Evolutionary conservation across 306 rosid genomes (phyloP), one percentile per base, ranked within the genome.

Genomic region (Malus sieversii): DNA sequence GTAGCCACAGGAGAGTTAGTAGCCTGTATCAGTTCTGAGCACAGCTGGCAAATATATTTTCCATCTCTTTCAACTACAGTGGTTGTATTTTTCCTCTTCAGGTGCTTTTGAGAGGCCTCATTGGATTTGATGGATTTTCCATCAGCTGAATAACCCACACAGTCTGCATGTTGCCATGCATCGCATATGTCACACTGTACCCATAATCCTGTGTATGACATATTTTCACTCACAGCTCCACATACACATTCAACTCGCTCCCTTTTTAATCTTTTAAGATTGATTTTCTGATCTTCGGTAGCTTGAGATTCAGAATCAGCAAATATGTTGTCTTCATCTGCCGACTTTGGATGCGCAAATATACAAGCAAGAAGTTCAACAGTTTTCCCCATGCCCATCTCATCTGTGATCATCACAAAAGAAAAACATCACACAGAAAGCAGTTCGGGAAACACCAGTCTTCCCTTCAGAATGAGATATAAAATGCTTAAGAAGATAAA

Each of bases 111-210:
- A 71, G 74, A 71, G 67, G 70, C 71, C 73, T 80, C 79, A 2
- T 18, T 84, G 40, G 90, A 86, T 85, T 82, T 88, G 72, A 80
- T 52, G 68, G 83, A 18, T 81, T 89, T 86, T 72, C 92, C 92
- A 81, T 83, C 82, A 48, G 91, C 79, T 52, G 97, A 87, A 85
- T 92, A 95, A 73, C 96, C 97, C 80, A 95, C 97, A 82, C 98
- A 95, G 66, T 85, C 91, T 30, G 96, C 98, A 82, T 95, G 97
- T 83, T 95, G 98, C 98, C 98, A 95, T 29, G 98, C 97, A 84
- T 90, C 96, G 83, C 98, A 95, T 48, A 84, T 76, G 85, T 95
- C 98, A 61, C 98, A 95, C 80, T 92, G 98, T 79, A 95, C 98
- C 98, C 98, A 95, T 72, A 95, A 62, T 77, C 98, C 97, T 77